Evolutionary conservation across 2,329 filamentous ascomycete genomes (phyloP).

Genomic region (Colletotrichum somersetense): DNA sequence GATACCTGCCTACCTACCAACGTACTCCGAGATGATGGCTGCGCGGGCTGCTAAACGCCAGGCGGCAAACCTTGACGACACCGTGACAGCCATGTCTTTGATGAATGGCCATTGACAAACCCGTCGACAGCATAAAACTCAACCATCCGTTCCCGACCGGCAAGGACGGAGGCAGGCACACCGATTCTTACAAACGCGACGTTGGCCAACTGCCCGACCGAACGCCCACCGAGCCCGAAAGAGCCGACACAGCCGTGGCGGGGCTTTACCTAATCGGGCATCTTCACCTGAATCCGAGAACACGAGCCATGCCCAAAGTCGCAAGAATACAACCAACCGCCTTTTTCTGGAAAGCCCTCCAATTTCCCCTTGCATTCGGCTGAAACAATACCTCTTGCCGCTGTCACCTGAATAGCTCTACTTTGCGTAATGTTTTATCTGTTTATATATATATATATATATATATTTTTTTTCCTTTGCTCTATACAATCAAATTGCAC

Average conservation of each 20-base stretch:
- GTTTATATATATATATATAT: too few relatives aligned
- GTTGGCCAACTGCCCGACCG: slow-evolving; percentile 22
- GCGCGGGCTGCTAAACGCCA: background rate
- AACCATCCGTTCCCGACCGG: slow-evolving; percentile 24
- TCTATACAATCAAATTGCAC: slow-evolving; percentile 10
- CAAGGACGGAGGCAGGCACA: background rate
- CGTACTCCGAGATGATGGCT: background rate
- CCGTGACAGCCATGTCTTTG: slow-evolving; percentile 1
- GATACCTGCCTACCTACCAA: background rate
- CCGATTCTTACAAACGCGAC: slow-evolving; percentile 18
- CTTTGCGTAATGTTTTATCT: background rate
- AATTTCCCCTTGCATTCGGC: slow-evolving; percentile 38
- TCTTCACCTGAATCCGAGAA: slow-evolving; percentile 45
- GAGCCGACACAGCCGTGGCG: slow-evolving; percentile 10
- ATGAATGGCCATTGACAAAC: background rate
- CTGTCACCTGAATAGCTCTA: slow-evolving; percentile 14
- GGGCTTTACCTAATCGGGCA: slow-evolving; percentile 37
- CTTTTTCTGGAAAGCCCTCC: slow-evolving; percentile 17
- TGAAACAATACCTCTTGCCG: slow-evolving; percentile 24
- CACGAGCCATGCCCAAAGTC: slow-evolving; percentile 38
- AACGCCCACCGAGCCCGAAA: slow-evolving; percentile 31
- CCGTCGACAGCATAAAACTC: slow-evolving; percentile 10
- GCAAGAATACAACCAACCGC: slow-evolving; percentile 30
- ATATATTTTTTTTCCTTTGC: slow-evolving; percentile 8
- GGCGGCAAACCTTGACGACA: background rate